Evolutionary conservation across 2,329 filamentous ascomycete species (phyloP), one percentile per base, ranked within the genome.

Genomic region (Penicillium hordei): DNA sequence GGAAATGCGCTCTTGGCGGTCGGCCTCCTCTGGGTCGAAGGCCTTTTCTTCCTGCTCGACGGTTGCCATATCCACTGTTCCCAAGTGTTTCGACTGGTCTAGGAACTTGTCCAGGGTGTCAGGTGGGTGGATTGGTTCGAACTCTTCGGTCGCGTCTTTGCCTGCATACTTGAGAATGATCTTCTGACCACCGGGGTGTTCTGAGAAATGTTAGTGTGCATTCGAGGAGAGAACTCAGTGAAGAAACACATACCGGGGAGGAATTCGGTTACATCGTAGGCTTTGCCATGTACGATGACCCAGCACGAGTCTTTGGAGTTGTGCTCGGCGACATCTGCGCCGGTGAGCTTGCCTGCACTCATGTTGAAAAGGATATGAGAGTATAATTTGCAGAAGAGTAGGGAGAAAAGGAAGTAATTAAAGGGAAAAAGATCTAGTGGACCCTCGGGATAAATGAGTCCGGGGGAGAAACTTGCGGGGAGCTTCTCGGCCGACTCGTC

Each of bases 111-210:
- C 83, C 19, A 97, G 84, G 1, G 92, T 96, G 76, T 96, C 93
- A 15, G 89, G 90, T 3, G 93, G 93, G 74, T 89, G 86, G 63
- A 97, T 94, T 36, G 92, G 92, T 48, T 95, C 91, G 76, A 90
- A 97, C 71, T 91, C 91, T 73, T 93, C 90, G 36, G 92, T 95
- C 39, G 92, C 92, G 81, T 97, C 93, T 81, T 93, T 95, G 68
- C 93, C 92, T 31, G 93, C 93, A 78, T 97, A 96, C 79, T 96
- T 96, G 64, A 99, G 84, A 70, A 99, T 97, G 74, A 97, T 95
- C 72, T 93, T 94, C 65, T 87, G 83, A 38, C 91, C 93, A 60
- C 93, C 93, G 25, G 93, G 93, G 71, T 96, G 92, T 75, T 96
- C 91, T 87, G 65, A 17, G 17, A 4, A 27, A 9, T 23, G 43